These are phyloP conservation scores for Pneumocystis sp. DNA, from an alignment of 1,139 yeast species.

Conservation along the genomic window DNA sequence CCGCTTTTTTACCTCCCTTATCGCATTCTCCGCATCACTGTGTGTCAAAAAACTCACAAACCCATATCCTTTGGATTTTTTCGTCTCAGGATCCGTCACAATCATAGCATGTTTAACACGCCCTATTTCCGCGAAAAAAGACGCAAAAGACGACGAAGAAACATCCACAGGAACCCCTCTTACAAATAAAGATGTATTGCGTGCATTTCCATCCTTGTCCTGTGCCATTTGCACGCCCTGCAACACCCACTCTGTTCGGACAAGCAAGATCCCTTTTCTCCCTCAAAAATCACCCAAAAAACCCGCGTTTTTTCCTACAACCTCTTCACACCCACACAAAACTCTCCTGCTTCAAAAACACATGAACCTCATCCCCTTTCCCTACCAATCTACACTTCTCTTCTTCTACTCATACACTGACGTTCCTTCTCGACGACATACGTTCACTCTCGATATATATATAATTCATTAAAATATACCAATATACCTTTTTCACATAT, in stretches of 20 bases:
- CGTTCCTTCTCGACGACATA: no score
- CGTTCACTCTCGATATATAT: no score
- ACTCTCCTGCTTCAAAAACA: no score
- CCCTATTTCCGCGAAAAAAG: conserved; percentile 78
- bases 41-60: conserved; percentile 79
- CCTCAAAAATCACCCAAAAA: not conserved
- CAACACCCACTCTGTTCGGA: not conserved
- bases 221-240: not conserved
- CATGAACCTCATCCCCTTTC: no score
- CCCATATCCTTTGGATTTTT: conserved; percentile 78
- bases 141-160: conserved; percentile 45
- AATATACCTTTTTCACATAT: no score
- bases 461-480: no score
- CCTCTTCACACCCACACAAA: not conserved
- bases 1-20: conserved; percentile 47
- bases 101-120: conserved; percentile 93
- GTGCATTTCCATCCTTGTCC: not conserved
- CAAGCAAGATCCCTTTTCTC: not conserved
- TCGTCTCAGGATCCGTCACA: conserved; percentile 60
- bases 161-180: conserved; percentile 70
- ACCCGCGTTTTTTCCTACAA: not conserved
- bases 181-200: conserved; percentile 43
- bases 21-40: conserved; percentile 70
- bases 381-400: no score
- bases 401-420: no score